These are phyloP conservation scores for Balamuthia mandrillaris DNA, from an alignment of 208 protist genomes.

Conservation along the genomic window DNA sequence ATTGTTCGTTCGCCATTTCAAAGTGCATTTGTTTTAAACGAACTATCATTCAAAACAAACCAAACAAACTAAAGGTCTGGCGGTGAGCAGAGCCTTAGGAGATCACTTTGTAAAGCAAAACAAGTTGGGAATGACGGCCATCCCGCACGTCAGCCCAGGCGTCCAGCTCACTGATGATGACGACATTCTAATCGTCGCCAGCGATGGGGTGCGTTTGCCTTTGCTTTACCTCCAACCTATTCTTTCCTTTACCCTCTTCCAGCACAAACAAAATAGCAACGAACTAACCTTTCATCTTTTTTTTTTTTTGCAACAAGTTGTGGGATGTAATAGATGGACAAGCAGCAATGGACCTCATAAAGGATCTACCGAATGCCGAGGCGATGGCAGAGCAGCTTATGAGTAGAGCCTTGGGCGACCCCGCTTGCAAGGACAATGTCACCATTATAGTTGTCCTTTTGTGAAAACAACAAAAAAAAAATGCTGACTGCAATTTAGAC, in stretches of 20 bases:
- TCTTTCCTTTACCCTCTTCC: background rate
- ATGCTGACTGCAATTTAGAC: too few relatives aligned
- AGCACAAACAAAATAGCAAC: background rate
- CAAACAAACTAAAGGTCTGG: constrained; percentile 12
- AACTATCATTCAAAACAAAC: background rate
- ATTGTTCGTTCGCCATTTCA: background rate
- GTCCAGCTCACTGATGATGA: constrained; percentile 45
- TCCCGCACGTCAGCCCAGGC: constrained; percentile 36
- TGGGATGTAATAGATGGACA: constrained; percentile 62
- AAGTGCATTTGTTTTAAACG: too few relatives aligned
- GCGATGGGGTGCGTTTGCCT: constrained; percentile 50
- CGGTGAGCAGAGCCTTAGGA: constrained; percentile 60
- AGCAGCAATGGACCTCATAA: constrained; percentile 52
- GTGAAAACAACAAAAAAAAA: background rate
- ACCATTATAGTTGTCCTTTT: constrained; percentile 10
- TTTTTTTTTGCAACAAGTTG: background rate
- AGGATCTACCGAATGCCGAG: constrained; percentile 22
- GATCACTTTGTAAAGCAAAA: constrained; percentile 60
- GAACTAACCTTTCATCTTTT: background rate
- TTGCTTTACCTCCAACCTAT: background rate
- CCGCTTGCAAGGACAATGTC: constrained; percentile 14
- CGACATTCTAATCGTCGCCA: constrained; percentile 52
- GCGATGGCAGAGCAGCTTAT: constrained; percentile 38
- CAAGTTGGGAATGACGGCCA: constrained; percentile 43
- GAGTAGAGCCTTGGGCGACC: background rate